Conservation (phyloP, 2,329 filamentous ascomycete genomes). For the Ampelomyces quisqualis region DNA sequence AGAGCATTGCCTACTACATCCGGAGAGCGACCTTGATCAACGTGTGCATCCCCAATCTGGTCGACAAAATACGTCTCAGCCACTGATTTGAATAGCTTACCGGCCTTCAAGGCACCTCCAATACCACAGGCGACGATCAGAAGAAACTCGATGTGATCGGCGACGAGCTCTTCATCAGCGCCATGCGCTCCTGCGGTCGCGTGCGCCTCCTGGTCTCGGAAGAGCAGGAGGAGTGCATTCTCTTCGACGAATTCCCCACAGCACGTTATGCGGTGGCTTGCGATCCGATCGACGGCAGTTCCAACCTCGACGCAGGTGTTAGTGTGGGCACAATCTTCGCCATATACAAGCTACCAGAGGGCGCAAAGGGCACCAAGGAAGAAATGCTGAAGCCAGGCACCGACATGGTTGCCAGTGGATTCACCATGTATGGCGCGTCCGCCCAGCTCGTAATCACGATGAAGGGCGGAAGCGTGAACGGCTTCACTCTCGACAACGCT, state of each 20-base stretch:
- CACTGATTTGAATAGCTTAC: constrained; percentile 60
- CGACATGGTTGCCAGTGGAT: constrained; percentile 90
- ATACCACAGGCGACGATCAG: constrained; percentile 95
- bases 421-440: constrained; percentile 99
- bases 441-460: constrained; percentile 96
- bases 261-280: constrained; percentile 93
- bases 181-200: constrained; percentile 90
- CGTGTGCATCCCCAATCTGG: constrained; percentile 35
- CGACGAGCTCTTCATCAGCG: constrained; percentile 94
- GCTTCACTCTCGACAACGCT: constrained; percentile 95
- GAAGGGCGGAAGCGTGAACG: constrained; percentile 88
- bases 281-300: constrained; percentile 96
- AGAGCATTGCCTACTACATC: constrained; percentile 99
- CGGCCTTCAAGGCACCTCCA: constrained; percentile 90
- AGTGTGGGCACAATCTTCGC: constrained; percentile 97
- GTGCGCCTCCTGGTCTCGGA: constrained; percentile 94
- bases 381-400: constrained; percentile 88
- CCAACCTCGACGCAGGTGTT: constrained; percentile 95
- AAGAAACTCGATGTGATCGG: constrained; percentile 99
- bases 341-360: constrained; percentile 84
- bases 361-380: constrained; percentile 71
- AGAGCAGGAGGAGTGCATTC: constrained; percentile 91
- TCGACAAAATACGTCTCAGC: not conserved
- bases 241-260: constrained; percentile 71
- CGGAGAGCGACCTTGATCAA: constrained; percentile 93